Conservation (phyloP, 345 rosid genomes). For the Moringa oleifera region DNA sequence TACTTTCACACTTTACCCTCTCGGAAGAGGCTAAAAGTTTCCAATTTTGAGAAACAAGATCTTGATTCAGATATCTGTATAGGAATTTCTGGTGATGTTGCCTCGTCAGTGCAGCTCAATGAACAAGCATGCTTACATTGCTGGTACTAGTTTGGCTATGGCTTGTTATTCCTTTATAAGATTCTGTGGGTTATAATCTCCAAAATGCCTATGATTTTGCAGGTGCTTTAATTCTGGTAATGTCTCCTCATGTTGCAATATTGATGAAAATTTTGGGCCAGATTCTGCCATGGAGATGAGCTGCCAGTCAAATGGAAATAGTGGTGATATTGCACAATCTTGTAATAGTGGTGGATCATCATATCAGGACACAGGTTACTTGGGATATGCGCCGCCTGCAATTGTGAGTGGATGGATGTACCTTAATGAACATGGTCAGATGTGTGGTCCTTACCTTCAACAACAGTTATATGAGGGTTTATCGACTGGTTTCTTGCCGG, state of each 20-base stretch:
- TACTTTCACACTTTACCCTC: slow-evolving; percentile 10
- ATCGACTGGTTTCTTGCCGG: slow-evolving; percentile 76
- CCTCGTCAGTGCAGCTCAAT: slow-evolving; percentile 17
- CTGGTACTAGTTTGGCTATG: slow-evolving; percentile 25
- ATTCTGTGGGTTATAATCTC: slow-evolving; percentile 2
- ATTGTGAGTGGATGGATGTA: slow-evolving; percentile 90
- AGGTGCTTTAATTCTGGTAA: slow-evolving; percentile 31
- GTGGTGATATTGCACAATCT: slow-evolving; percentile 39
- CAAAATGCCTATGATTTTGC: slow-evolving; percentile 9
- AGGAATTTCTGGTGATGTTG: slow-evolving; percentile 25
- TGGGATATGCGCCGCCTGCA: slow-evolving; percentile 28
- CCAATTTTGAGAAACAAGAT: slow-evolving; percentile 18
- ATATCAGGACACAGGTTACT: slow-evolving; percentile 30
- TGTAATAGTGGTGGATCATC: slow-evolving; percentile 36
- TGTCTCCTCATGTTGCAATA: slow-evolving; percentile 27
- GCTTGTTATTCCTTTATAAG: background rate
- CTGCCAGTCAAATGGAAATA: slow-evolving; percentile 60
- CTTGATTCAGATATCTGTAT: slow-evolving; percentile 19
- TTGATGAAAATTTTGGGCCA: slow-evolving; percentile 32
- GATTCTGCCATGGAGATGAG: slow-evolving; percentile 40
- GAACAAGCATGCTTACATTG: slow-evolving; percentile 26
- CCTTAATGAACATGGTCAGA: slow-evolving; percentile 66
- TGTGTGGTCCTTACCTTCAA: slow-evolving; percentile 94
- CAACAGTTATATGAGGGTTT: slow-evolving; percentile 81
- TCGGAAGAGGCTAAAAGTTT: slow-evolving; percentile 37